Conservation (phyloP, 305 asterid species). For the Plantago rigida region DNA sequence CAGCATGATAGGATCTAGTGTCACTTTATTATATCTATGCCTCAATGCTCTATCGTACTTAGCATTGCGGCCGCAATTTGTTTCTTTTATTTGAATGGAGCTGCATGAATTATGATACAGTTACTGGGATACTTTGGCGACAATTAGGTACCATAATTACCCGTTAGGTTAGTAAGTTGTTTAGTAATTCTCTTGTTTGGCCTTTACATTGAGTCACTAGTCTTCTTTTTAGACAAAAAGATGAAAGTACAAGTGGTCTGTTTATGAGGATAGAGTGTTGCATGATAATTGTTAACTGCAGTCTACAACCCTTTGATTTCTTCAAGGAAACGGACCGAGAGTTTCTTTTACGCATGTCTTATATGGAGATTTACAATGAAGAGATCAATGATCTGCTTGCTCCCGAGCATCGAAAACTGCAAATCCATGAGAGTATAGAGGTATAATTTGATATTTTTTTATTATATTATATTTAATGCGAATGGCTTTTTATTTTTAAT, state of each 20-base stretch:
- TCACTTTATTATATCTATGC: no score
- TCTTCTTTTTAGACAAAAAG: background rate
- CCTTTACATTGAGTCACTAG: background rate
- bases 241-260: background rate
- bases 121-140: background rate
- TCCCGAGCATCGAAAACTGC: slow-evolving; percentile 80
- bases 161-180: background rate
- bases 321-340: slow-evolving; percentile 67
- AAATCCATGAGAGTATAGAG: slow-evolving; percentile 91
- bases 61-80: no score
- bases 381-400: slow-evolving; percentile 89
- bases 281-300: background rate
- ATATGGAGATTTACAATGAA: slow-evolving; percentile 91
- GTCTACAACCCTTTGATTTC: slow-evolving; percentile 18
- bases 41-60: no score
- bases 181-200: background rate
- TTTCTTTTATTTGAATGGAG: no score
- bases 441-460: slow-evolving; percentile 29
- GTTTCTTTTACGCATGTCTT: slow-evolving; percentile 84
- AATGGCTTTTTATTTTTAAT: background rate
- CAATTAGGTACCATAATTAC: background rate
- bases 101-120: no score
- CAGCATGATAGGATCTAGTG: no score
- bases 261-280: background rate
- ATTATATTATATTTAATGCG: background rate